Evolutionary conservation across 1,284 basidiomycete species (phyloP), one percentile per base, ranked within the genome.

Genomic region (Ustilago tritici): DNA sequence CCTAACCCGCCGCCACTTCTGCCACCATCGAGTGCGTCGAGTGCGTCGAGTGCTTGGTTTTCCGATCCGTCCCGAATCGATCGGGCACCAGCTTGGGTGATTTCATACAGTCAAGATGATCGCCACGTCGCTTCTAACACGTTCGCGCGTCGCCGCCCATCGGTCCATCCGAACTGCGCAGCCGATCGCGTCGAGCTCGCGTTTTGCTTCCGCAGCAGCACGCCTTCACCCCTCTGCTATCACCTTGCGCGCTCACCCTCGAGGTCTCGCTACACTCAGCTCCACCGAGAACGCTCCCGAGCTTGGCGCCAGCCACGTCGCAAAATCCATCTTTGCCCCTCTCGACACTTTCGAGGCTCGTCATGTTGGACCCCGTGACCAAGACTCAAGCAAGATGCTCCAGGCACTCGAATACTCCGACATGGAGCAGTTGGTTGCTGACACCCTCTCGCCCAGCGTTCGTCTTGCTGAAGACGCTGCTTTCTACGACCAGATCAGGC

Each of bases 391-490:
- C 38, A 69, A 76, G 53, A 84, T 84, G 77, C 82, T 85, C 49
- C 23, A 70, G n/a, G 72, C 72, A n/a, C 70, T 85, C 36, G 84
- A 80, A 34, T 84, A 85, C 74, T 53, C 35, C 4, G 62, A 82
- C 47, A 65, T 84, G 67, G 82, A 84, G 56, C 76, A 79, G 52
- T 82, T 85, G 49, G 63, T 85, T 31, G 65, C 65, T 38, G 80
- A 84, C 55, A 83, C 84, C 11, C 79, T 85, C 47, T 84, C 84
- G 14, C 57, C 69, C 40, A 76, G 73, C 32, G 81, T 84, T 32
- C 61, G 76, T 7, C 89, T 97, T 54, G 87, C 91, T 11, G 83
- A 90, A 36, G 85, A 90, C 57, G 87, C 89, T 36, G 88, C 95
- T 73, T 90, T 89, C 84, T 90, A 94, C 81, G 87, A 89, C 32